Evolutionary conservation across 2,329 filamentous ascomycete species (phyloP).

Genomic region (Mycosphaerella sp.): DNA sequence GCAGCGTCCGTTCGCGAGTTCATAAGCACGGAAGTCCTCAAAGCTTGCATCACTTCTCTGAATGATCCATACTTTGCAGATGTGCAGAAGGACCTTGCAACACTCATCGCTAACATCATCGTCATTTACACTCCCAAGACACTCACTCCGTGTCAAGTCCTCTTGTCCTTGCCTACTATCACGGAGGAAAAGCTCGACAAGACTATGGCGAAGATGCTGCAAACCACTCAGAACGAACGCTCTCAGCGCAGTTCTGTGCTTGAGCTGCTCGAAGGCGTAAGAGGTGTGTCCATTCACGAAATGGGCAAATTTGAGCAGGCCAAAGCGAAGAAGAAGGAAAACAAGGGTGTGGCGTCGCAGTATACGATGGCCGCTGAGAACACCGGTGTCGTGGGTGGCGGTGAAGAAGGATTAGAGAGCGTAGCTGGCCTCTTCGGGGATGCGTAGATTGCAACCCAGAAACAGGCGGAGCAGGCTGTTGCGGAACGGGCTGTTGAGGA

Average conservation of each 20-base stretch:
- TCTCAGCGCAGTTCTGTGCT: conserved; percentile 76
- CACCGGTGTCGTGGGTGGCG: conserved; percentile 36
- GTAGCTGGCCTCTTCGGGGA: conserved; percentile 43
- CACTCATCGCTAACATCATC: conserved; percentile 79
- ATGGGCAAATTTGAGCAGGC: conserved; percentile 67
- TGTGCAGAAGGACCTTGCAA: conserved; percentile 83
- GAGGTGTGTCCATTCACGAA: conserved; percentile 88
- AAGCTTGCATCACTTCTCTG: conserved; percentile 81
- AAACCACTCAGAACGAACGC: conserved; percentile 50
- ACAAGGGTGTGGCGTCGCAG: conserved; percentile 23
- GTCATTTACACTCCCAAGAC: conserved; percentile 66
- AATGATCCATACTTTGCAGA: conserved; percentile 97
- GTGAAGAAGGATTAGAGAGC: conserved; percentile 39
- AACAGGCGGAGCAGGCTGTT: not conserved
- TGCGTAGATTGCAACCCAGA: conserved; percentile 7
- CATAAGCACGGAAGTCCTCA: conserved; percentile 80
- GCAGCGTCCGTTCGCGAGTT: conserved; percentile 74
- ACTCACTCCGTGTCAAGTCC: conserved; percentile 63
- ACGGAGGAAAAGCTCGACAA: conserved; percentile 59
- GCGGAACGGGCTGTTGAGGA: not conserved
- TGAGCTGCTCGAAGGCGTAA: conserved; percentile 75
- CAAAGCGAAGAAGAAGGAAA: conserved; percentile 25
- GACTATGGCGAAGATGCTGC: conserved; percentile 36
- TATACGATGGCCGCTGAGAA: conserved; percentile 41
- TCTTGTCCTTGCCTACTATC: conserved; percentile 77